These are phyloP conservation scores for Aspergillus haitiensis DNA, from an alignment of 495 filamentous ascomycete genomes.

Conservation along the genomic window DNA sequence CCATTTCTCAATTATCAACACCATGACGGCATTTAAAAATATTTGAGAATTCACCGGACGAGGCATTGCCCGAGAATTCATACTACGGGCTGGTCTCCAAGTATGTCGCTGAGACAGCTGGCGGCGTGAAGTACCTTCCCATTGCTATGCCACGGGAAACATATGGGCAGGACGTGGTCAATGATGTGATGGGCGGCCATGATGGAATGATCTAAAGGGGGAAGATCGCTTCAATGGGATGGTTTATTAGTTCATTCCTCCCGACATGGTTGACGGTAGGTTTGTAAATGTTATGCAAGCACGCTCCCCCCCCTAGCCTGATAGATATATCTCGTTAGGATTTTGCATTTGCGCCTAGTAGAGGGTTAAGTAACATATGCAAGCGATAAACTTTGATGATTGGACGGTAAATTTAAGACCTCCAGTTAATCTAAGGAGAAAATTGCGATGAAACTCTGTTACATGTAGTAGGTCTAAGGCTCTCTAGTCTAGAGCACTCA, in stretches of 20 bases:
- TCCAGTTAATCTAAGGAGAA: no score
- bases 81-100: constrained; percentile 4
- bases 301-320: no score
- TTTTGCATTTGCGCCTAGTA: no score
- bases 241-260: constrained; percentile 16
- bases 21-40: background rate
- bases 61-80: background rate
- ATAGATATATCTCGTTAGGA: no score
- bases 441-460: no score
- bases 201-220: constrained; percentile 27
- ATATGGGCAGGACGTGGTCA: constrained; percentile 24
- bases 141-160: constrained; percentile 14
- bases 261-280: constrained; percentile 28
- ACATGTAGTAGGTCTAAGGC: no score
- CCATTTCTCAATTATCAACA: no score
- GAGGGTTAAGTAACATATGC: no score
- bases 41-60: background rate
- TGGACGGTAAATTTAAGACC: no score
- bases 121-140: constrained; percentile 2
- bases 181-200: constrained; percentile 20
- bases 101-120: constrained; percentile 11
- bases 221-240: constrained; percentile 20
- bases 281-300: background rate
- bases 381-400: no score
- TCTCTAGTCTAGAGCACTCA: no score